Base-by-base conservation (phyloP, 2,329 filamentous ascomycete genomes). In the Bipolaris victoriae region DNA sequence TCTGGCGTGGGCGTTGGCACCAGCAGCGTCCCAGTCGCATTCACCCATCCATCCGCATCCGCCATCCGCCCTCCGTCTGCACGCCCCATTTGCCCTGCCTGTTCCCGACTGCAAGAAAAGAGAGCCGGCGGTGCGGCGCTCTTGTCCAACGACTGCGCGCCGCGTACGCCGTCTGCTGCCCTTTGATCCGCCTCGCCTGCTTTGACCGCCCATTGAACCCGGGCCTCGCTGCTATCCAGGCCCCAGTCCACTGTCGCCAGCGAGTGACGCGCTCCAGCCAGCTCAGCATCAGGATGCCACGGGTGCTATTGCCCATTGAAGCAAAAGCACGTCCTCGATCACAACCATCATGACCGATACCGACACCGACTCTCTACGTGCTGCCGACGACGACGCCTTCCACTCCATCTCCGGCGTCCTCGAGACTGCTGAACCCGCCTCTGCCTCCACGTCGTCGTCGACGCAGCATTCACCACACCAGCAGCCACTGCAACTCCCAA, bases 351-450 rank as follows among this genome's bases (percentile, higher is more conserved):
- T 62, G 59, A 63, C 59, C 59, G 55, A 57, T 50, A 45, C 52
- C 15, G 49, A 47, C 54, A 53, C 45, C 37, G 36, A 53, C 49
- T 29, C 54, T 36, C 49, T 55, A 43, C 45, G 58, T 56, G 44
- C 54, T 33, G 47, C 63, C 52, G 54, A 56, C 58, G 55, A 75
- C 61, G 62, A 65, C 62, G 68, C 61, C 62, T 77, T 75, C 59
- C 71, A 72, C 63, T 76, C 74, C 64, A 64, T 77, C 47, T 73
- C 72, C 39, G 76, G 73, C 59, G 69, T 69, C 54, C 56, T 57
- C 37, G 70, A 78, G 70, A 74, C 72, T 52, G 71, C 72, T 52
- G 77, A 78, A 65, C 76, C 76, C 48, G 63, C 61, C 40, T 43
- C 35, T 15, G 10, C 40, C 6, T 26, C 26, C 26, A 26, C 39